phyloP scores from a whole-genome alignment of 176 grass and related monocot species.

The Chloris gayana region DNA sequence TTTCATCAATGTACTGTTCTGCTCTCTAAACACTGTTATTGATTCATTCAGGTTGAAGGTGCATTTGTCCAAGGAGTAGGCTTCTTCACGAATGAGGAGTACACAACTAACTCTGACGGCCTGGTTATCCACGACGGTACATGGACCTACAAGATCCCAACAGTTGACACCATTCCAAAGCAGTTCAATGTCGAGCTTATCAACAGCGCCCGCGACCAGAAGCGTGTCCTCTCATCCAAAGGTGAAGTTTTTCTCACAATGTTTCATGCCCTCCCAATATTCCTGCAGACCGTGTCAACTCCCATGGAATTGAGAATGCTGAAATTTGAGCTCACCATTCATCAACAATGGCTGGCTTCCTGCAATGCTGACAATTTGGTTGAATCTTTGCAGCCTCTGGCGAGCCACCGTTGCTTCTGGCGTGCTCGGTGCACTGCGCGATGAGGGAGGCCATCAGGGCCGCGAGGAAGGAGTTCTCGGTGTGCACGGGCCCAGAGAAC shows the following conservation, averaged over 20 bases:
- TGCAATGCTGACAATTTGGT: background rate
- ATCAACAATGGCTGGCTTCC: background rate
- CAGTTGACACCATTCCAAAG: slow-evolving; percentile 80
- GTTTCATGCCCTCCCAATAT: background rate
- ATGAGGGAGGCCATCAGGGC: slow-evolving; percentile 88
- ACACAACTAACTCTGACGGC: slow-evolving; percentile 65
- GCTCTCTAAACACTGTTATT: background rate
- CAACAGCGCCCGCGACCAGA: slow-evolving; percentile 61
- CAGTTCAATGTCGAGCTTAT: slow-evolving; percentile 83
- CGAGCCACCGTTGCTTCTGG: slow-evolving; percentile 86
- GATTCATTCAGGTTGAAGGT: slow-evolving; percentile 55
- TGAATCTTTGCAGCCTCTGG: slow-evolving; percentile 68
- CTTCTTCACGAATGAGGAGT: slow-evolving; percentile 82
- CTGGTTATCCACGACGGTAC: slow-evolving; percentile 70
- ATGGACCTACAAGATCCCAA: slow-evolving; percentile 90
- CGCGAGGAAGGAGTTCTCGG: slow-evolving; percentile 53
- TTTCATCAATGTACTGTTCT: background rate
- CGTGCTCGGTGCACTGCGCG: slow-evolving; percentile 86
- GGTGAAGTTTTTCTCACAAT: slow-evolving; percentile 44
- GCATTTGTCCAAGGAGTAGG: slow-evolving; percentile 81
- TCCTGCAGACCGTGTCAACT: background rate
- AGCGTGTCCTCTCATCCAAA: slow-evolving; percentile 80
- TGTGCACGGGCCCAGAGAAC: background rate
- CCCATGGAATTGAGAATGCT: background rate
- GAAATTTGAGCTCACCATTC: background rate